A percentile compares a stretch with the other conserved stretches of the same genome.
Evolutionary conservation across 2,329 filamentous ascomycete genomes (phyloP).

Genomic region (Neoascochyta sp.): DNA sequence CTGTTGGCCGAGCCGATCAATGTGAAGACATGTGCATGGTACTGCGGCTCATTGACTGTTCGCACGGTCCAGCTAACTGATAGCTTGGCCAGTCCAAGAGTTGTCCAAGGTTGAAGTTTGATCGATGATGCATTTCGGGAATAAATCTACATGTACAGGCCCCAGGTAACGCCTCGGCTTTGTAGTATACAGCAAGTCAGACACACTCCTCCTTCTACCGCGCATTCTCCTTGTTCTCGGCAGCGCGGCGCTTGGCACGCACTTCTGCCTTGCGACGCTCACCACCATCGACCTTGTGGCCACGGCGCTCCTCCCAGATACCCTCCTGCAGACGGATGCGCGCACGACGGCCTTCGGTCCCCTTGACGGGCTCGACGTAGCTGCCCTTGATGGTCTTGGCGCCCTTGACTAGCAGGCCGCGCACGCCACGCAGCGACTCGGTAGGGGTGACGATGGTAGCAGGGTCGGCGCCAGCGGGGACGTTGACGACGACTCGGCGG

Average conservation of each 20-base stretch:
- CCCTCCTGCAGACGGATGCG: conserved; percentile 72
- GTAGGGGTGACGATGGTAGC: conserved; percentile 38
- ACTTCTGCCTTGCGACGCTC: conserved; percentile 85
- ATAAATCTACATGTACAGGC: too few relatives aligned
- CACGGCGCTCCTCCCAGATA: conserved; percentile 86
- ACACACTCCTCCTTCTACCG: conserved; percentile 16
- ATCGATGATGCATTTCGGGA: too few relatives aligned
- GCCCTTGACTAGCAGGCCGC: conserved; percentile 64
- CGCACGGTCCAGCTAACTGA: too few relatives aligned
- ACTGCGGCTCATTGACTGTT: too few relatives aligned
- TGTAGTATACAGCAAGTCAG: background rate
- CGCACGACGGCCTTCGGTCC: conserved; percentile 56
- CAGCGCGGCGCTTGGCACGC: conserved; percentile 76
- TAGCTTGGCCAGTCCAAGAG: too few relatives aligned
- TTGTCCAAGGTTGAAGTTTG: too few relatives aligned
- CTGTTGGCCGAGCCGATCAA: too few relatives aligned
- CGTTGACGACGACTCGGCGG: conserved; percentile 59
- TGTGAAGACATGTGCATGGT: too few relatives aligned
- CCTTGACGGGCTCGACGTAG: conserved; percentile 66
- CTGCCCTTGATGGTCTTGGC: conserved; percentile 71
- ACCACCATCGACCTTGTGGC: conserved; percentile 92
- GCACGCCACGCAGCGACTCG: conserved; percentile 53
- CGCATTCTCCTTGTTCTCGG: conserved; percentile 69
- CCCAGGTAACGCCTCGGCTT: too few relatives aligned
- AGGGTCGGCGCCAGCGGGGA: conserved; percentile 41